Conservation (phyloP, 345 rosid genomes). For the Salix brachista region DNA sequence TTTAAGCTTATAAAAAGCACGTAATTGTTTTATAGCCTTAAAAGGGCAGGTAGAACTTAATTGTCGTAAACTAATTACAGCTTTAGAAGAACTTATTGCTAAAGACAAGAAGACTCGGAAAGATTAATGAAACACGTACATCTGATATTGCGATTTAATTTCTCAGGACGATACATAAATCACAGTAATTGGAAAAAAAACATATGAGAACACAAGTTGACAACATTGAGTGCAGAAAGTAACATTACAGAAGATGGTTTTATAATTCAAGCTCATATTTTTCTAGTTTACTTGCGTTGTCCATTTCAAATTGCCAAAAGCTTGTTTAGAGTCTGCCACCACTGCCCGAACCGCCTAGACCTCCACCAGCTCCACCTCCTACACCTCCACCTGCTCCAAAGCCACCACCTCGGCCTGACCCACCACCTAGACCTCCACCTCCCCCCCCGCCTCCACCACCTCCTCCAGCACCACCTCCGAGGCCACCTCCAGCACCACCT, state of each 20-base stretch:
- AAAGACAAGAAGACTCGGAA: background rate
- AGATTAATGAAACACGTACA: background rate
- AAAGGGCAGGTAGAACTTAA: too few relatives aligned
- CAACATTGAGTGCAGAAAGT: background rate
- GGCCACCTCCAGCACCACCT: background rate
- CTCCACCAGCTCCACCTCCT: conserved; percentile 8
- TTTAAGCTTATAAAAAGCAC: too few relatives aligned
- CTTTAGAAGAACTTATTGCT: too few relatives aligned
- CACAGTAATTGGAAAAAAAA: too few relatives aligned
- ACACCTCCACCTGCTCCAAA: background rate
- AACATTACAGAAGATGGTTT: background rate
- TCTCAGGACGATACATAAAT: too few relatives aligned
- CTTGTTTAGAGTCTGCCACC: background rate
- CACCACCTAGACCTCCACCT: conserved; percentile 4
- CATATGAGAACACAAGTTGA: background rate
- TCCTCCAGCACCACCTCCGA: conserved; percentile 9
- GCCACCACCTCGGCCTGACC: background rate
- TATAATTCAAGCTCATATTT: background rate
- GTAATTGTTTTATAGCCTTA: too few relatives aligned
- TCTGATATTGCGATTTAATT: background rate
- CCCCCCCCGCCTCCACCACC: background rate
- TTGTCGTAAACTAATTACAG: too few relatives aligned
- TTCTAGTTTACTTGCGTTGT: background rate
- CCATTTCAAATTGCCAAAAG: background rate
- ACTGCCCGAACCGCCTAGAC: background rate